These are phyloP conservation scores for Wakefieldia striispora DNA, from an alignment of 768 basidiomycete genomes.

Conservation along the genomic window DNA sequence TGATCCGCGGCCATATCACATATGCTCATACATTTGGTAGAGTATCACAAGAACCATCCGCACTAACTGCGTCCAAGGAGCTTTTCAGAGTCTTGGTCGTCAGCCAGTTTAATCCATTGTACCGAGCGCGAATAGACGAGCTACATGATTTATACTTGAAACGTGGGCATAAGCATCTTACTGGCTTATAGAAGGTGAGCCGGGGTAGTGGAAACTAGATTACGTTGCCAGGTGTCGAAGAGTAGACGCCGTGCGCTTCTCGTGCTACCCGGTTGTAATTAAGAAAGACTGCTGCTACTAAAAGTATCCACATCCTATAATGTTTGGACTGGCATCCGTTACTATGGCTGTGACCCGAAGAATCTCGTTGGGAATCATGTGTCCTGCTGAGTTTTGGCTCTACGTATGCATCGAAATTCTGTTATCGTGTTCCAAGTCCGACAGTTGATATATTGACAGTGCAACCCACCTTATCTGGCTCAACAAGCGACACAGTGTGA, in stretches of 20 bases:
- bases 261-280: background rate
- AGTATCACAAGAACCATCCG: conserved; percentile 90
- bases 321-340: conserved; percentile 3
- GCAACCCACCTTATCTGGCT: background rate
- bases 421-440: background rate
- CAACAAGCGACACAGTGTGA: background rate
- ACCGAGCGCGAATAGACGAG: conserved; percentile 26
- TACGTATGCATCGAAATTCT: background rate
- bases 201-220: background rate
- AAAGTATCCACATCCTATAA: background rate
- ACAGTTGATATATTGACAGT: background rate
- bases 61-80: conserved; percentile 46
- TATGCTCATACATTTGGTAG: conserved; percentile 40
- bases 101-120: conserved; percentile 19
- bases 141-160: conserved; percentile 14
- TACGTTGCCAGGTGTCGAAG: background rate
- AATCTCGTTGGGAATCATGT: background rate
- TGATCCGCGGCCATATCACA: background rate
- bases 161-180: background rate
- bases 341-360: background rate
- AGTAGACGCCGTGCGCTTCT: background rate
- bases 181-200: conserved; percentile 5
- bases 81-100: background rate
- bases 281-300: background rate
- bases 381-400: background rate